Base-by-base conservation (phyloP, 306 rosid genomes). In the Corylus heterophylla region DNA sequence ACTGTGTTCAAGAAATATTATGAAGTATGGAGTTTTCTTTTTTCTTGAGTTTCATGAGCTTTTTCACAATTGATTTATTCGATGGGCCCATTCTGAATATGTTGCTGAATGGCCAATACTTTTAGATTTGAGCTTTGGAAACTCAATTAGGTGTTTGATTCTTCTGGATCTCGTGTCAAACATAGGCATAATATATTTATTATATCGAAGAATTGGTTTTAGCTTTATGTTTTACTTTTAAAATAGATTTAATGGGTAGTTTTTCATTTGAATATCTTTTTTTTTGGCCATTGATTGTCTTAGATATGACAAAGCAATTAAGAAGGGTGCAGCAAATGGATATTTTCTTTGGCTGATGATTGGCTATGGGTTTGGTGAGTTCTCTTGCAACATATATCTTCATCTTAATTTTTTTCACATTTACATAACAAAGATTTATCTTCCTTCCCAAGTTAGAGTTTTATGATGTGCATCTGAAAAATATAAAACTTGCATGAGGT, bases 351-450 rank as follows among this genome's bases (percentile, higher is more conserved):
- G 96, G 93, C 79, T 95, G 96, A 75, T 89, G 64, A n/a, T 86
- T 79, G 99, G 99, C 76, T 95, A 95, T 82, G 97, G 85, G 69
- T 18, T 86, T 18, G 98, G 99, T 95, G 82, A 93, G 99, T 87
- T 74, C 82, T 17, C 63, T 56, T 56, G 51, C 75, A 61, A n/a
- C 71, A 54, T 69, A n/a, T 74, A 73, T 74, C 35, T 75, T 8
- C 74, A 14, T 16, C 44, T 69, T 83, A 59, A 45, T 55, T 80
- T 52, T 55, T 22, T 52, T 58, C 78, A 27, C 11, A 39, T 64
- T 66, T 66, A 69, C 20, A 29, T 31, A 14, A 9, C 44, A n/a
- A n/a, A 37, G 70, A 59, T 35, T 55, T 63, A 42, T 45, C 22
- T 72, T 29, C 44, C 17, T 45, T 48, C 55, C 55, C 44, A 55